phyloP scores from a whole-genome alignment of 2,329 filamentous ascomycete species.

The Trichoderma citrinoviride region DNA sequence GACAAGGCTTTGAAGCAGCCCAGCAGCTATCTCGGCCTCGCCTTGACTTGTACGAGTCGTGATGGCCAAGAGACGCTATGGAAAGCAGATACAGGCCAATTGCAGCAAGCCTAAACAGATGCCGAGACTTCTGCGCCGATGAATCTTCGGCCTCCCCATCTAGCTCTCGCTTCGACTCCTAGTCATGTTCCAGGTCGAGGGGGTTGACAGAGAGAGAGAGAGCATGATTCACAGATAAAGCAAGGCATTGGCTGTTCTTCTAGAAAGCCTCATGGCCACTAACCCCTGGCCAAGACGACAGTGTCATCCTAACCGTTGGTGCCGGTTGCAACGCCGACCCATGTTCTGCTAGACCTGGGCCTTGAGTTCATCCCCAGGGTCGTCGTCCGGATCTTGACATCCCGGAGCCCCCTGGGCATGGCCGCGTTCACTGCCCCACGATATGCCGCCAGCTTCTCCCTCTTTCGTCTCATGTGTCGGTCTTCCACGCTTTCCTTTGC shows the following conservation, averaged over 20 bases:
- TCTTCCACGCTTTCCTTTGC: neutral
- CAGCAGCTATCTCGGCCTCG: neutral
- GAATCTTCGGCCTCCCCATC: neutral
- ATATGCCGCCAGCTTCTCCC: neutral
- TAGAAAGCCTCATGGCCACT: neutral
- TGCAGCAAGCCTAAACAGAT: neutral
- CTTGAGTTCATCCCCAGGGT: neutral
- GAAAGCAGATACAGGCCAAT: neutral
- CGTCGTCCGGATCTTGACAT: constrained; percentile 9
- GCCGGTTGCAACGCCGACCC: constrained; percentile 12
- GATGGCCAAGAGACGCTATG: neutral
- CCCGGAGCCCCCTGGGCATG: neutral
- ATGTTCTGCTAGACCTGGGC: neutral
- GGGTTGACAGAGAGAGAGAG: neutral
- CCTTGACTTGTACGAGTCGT: neutral
- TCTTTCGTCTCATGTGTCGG: neutral
- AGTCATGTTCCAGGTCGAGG: neutral
- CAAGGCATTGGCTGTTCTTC: neutral
- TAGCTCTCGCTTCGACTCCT: neutral
- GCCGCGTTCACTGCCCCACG: constrained; percentile 4
- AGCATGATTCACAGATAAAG: neutral
- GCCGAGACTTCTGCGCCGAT: neutral
- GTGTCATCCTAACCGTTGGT: constrained; percentile 10
- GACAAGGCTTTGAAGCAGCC: neutral
- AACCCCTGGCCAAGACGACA: constrained; percentile 8